A percentile compares a stretch with the other conserved stretches of the same genome.
phyloP scores from a whole-genome alignment of 352 stramenopile species.

The Achlya hypogyna region DNA sequence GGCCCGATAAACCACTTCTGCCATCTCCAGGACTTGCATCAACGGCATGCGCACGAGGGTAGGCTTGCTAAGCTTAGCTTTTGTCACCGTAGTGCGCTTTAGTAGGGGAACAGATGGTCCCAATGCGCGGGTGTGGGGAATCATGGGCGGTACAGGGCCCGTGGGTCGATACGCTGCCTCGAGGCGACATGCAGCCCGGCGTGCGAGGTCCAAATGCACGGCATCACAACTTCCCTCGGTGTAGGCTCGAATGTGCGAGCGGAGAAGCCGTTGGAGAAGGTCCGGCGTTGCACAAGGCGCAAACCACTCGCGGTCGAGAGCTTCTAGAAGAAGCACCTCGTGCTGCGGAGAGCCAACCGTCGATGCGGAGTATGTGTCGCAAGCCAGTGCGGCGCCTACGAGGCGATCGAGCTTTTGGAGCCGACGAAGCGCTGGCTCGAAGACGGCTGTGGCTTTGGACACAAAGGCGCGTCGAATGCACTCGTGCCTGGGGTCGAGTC shows the following conservation, averaged over 20 bases:
- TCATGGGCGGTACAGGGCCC: neutral
- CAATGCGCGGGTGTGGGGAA: neutral
- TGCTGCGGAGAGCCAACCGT: neutral
- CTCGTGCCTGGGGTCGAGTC: neutral
- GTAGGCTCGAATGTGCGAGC: constrained; percentile 12
- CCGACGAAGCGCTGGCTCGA: neutral
- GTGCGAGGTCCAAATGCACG: constrained; percentile 3
- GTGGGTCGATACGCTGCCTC: neutral
- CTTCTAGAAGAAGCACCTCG: constrained; percentile 9
- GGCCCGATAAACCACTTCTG: constrained; percentile 8
- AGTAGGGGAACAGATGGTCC: constrained; percentile 7
- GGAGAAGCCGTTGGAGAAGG: neutral
- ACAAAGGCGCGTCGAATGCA: constrained; percentile 14
- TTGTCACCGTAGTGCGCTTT: neutral
- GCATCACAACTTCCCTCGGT: neutral
- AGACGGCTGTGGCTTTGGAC: neutral
- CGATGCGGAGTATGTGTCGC: neutral
- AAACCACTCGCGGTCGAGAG: constrained; percentile 9
- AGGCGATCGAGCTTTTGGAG: constrained; percentile 17
- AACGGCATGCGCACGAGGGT: neutral
- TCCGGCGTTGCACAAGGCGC: neutral
- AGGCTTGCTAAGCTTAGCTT: neutral
- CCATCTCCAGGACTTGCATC: neutral
- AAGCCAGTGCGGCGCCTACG: neutral
- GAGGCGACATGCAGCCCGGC: neutral